These are phyloP conservation scores for Pseudogymnoascus sp. DNA, from an alignment of 2,329 filamentous ascomycete species.

Conservation along the genomic window DNA sequence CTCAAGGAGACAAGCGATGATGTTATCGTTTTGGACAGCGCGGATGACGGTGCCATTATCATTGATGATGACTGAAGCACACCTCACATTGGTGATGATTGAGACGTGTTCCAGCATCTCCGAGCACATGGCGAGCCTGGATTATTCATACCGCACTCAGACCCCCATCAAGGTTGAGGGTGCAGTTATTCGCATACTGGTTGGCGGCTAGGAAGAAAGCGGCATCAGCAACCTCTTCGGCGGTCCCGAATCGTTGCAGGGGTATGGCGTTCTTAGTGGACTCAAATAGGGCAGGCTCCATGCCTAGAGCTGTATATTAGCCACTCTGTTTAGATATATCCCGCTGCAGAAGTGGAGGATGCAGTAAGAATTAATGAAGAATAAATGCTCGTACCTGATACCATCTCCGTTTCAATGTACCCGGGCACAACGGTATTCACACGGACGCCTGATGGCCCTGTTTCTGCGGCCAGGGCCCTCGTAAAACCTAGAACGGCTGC, in stretches of 20 bases:
- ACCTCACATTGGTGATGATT: not conserved
- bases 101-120: not conserved
- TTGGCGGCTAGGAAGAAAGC: constrained; percentile 71
- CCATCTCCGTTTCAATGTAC: constrained; percentile 78
- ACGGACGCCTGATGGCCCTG: constrained; percentile 54
- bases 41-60: constrained; percentile 53
- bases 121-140: not conserved
- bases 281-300: constrained; percentile 32
- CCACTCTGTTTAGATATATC: constrained; percentile 11
- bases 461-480: constrained; percentile 56
- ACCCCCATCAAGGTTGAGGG: constrained; percentile 79
- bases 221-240: constrained; percentile 72
- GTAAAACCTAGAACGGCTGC: constrained; percentile 70
- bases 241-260: constrained; percentile 55
- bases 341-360: constrained; percentile 24
- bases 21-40: constrained; percentile 28
- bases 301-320: constrained; percentile 36
- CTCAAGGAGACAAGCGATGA: constrained; percentile 32
- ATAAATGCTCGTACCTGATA: constrained; percentile 44
- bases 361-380: constrained; percentile 17
- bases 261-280: constrained; percentile 46
- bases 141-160: constrained; percentile 54
- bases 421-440: constrained; percentile 78
- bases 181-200: constrained; percentile 77
- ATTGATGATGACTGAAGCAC: constrained; percentile 53